phyloP scores from a whole-genome alignment of 257 asterid genomes.

The Solanum microdontum region DNA sequence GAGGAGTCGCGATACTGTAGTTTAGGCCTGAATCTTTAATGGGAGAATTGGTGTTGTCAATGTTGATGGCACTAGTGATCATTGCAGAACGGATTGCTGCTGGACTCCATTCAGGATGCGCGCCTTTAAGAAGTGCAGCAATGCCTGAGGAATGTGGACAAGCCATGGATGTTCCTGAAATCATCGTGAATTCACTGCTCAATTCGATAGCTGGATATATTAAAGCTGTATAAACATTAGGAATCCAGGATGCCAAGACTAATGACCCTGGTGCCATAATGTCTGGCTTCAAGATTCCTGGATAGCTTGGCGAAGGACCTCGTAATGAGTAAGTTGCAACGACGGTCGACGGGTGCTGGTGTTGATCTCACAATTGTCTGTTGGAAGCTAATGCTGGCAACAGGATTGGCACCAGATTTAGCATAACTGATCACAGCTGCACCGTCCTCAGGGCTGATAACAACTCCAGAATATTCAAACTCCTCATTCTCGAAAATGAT shows the following conservation, averaged over 20 bases:
- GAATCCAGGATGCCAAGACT: constrained; percentile 29
- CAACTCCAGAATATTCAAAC: constrained; percentile 27
- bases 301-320: constrained; percentile 43
- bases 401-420: constrained; percentile 4
- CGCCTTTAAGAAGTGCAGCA: not conserved
- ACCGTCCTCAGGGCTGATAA: constrained; percentile 27
- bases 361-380: constrained; percentile 33
- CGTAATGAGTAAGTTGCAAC: constrained; percentile 30
- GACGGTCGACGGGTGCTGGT: constrained; percentile 45
- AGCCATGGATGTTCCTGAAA: constrained; percentile 29
- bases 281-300: constrained; percentile 47
- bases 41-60: not conserved
- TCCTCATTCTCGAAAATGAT: constrained; percentile 5
- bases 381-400: constrained; percentile 36
- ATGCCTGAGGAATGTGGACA: not conserved
- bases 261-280: constrained; percentile 44
- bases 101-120: not conserved
- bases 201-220: constrained; percentile 8
- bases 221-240: not conserved
- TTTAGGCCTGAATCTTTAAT: not conserved
- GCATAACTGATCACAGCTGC: constrained; percentile 24
- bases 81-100: not conserved
- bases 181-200: constrained; percentile 20
- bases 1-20: not conserved
- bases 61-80: not conserved